These are phyloP conservation scores for Phyllosticta paracitricarpa DNA, from an alignment of 2,329 filamentous ascomycete genomes.

Conservation along the genomic window DNA sequence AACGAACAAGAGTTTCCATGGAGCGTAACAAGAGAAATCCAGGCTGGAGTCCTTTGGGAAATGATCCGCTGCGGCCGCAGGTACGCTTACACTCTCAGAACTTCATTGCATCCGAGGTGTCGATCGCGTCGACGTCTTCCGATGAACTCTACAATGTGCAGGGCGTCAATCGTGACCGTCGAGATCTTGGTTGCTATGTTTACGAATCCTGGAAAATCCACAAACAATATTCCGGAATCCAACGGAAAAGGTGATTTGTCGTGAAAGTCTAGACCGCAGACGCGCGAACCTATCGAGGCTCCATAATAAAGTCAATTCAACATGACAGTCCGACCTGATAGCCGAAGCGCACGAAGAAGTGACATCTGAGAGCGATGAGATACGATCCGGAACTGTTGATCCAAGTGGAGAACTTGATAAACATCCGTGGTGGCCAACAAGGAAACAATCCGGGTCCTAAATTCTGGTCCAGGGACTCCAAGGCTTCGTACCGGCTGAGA, in stretches of 20 bases:
- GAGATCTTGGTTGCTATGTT: slow-evolving; percentile 5
- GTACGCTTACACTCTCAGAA: slow-evolving; percentile 1
- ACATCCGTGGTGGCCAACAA: slow-evolving; percentile 3
- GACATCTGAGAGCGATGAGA: slow-evolving; percentile 11
- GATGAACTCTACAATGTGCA: slow-evolving; percentile 6
- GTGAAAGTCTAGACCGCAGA: not conserved
- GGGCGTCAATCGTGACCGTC: slow-evolving; percentile 7
- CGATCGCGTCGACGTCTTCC: slow-evolving; percentile 10
- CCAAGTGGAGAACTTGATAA: not conserved
- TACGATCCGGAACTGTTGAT: slow-evolving; percentile 4
- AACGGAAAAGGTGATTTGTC: not conserved
- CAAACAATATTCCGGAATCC: not conserved
- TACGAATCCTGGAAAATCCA: slow-evolving; percentile 7
- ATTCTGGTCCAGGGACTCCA: not conserved
- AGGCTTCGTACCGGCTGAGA: not conserved
- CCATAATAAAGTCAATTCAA: not conserved
- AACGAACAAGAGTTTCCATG: not conserved
- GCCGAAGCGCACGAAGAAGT: not conserved
- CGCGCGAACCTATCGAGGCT: not conserved
- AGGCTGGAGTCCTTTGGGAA: not conserved
- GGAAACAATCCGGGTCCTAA: not conserved
- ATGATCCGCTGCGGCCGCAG: slow-evolving; percentile 8
- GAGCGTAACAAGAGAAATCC: not conserved
- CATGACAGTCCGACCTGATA: not conserved
- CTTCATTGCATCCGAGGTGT: slow-evolving; percentile 5